Percentiles rank a stretch among this genome's conserved stretches.
Evolutionary conservation across 179 eudicot species (phyloP).

Genomic region (Spergularia azorica): DNA sequence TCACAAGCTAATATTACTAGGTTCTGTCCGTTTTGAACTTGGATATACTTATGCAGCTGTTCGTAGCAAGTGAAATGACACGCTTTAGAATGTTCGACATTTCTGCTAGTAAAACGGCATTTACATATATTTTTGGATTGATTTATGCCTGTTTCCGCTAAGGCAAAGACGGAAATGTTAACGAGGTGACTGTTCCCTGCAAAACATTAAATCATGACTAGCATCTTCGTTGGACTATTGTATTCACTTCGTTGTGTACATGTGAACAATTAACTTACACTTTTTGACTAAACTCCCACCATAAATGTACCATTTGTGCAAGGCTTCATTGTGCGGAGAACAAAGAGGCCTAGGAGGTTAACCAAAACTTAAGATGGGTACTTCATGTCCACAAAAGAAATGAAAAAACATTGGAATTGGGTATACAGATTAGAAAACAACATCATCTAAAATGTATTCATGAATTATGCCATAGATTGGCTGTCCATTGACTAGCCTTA

Average conservation of each 20-base stretch:
- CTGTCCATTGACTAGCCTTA: slow-evolving; percentile 3
- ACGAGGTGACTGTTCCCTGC: neutral
- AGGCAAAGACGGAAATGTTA: neutral
- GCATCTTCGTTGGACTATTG: neutral
- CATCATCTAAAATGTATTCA: neutral
- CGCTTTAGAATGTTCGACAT: neutral
- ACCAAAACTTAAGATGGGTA: neutral
- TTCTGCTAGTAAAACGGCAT: neutral
- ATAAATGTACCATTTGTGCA: neutral
- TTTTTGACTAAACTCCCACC: neutral
- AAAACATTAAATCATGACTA: neutral
- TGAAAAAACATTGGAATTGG: neutral
- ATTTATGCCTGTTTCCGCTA: neutral
- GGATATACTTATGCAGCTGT: neutral
- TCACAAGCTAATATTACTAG: neutral
- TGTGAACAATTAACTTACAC: neutral
- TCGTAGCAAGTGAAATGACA: neutral
- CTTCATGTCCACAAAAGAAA: neutral
- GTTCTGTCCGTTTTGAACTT: too few species aligned
- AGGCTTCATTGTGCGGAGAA: neutral
- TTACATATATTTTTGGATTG: neutral
- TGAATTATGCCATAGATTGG: neutral
- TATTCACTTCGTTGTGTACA: neutral
- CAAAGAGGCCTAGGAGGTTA: neutral
- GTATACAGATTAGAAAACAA: neutral